These are phyloP conservation scores for Vitis vinifera DNA, from an alignment of 164 flowering plant genomes.

Conservation along the genomic window ASM3070453v1 NC_081816.1:3915501-3916000, in stretches of 20 bases:
- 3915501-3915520: too few species aligned
- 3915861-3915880: neutral
- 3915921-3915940: too few species aligned
- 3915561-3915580: neutral
- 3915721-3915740: slow-evolving; percentile 92
- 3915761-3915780: slow-evolving; percentile 99
- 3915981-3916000: too few species aligned
- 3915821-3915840: neutral
- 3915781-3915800: slow-evolving; percentile 94
- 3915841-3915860: neutral
- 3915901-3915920: too few species aligned
- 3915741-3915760: slow-evolving; percentile 98
- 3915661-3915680: slow-evolving; percentile 64
- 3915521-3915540: too few species aligned
- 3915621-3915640: slow-evolving; percentile 44
- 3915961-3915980: too few species aligned
- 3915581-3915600: neutral
- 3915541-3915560: too few species aligned
- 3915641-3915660: slow-evolving; percentile 72
- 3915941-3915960: too few species aligned
- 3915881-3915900: too few species aligned
- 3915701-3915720: slow-evolving; percentile 75
- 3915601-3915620: slow-evolving; percentile 6
- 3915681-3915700: slow-evolving; percentile 69
- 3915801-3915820: neutral